Evolutionary conservation across 352 stramenopile genomes (phyloP), one percentile per base, ranked within the genome.

Genomic region (Globisporangium spinosum): DNA sequence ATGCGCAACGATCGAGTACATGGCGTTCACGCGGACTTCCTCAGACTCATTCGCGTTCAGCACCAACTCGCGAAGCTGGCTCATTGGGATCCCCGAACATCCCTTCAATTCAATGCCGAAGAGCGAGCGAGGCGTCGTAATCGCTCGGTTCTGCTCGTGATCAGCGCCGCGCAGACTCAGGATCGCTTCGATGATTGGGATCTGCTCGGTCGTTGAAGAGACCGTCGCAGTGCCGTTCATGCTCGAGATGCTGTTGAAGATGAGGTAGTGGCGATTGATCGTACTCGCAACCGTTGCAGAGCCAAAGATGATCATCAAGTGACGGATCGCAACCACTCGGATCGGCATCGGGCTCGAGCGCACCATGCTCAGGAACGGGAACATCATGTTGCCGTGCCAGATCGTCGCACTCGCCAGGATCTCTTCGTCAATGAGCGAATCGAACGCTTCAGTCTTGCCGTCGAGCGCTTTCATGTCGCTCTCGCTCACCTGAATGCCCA

Each of bases 111-210:
- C 67, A 15, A 90, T 81, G 4, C 80, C 85, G 73, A 84, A 91
- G 5, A 93, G 63, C 15, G 74, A 77, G 3, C 60, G 59, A 8
- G 82, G 81, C 2, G 62, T 66, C 4, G 69, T 63, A 23, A 35
- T 53, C 40, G 62, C 22, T 32, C 53, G 62, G 8, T n/a, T 66
- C 56, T 85, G 71, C 64, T 80, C 56, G 23, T 56, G 35, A 12
- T 82, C 67, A 3, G 75, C 61, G 2, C 85, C 85, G 29, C 85
- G 80, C n/a, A 93, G 66, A 71, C 79, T 90, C 27, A 93, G 62
- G 53, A 93, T 90, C 3, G 85, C 79, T 54, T 93, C 85, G 62
- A 93, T 87, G 63, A 93, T 91, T 47, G 85, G 85, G 17, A 89
- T 83, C 58, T 89, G 82, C 69, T 91, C 83, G 0, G 83, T 91